A percentile compares a stretch with the other conserved stretches of the same genome.
Evolutionary conservation across 2,329 filamentous ascomycete genomes (phyloP).

Genomic region (Diaporthe velutina): DNA sequence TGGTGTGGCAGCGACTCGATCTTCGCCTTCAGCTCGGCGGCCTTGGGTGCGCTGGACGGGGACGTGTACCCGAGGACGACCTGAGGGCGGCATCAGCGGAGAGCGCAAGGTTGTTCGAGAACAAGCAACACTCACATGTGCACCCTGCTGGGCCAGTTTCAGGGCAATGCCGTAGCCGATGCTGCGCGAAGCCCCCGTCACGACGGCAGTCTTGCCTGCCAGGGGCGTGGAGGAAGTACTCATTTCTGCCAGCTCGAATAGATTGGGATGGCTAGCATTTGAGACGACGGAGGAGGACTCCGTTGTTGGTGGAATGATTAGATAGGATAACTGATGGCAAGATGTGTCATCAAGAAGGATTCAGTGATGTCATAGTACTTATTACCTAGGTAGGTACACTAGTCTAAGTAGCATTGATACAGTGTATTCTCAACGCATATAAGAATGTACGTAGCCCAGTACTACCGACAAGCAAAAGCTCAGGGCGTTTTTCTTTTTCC

Average conservation of each 20-base stretch:
- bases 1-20: slow-evolving; percentile 63
- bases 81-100: slow-evolving; percentile 36
- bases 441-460: too few relatives aligned
- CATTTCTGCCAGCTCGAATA: neutral
- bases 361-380: slow-evolving; percentile 20
- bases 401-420: neutral
- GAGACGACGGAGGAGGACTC: neutral
- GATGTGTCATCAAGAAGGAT: neutral
- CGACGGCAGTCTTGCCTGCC: slow-evolving; percentile 54
- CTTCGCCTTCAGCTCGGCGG: slow-evolving; percentile 70
- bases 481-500: too few relatives aligned
- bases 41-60: slow-evolving; percentile 70
- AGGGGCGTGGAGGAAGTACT: slow-evolving; percentile 37
- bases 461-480: too few relatives aligned
- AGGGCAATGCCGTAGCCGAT: slow-evolving; percentile 53
- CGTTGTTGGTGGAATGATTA: neutral
- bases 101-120: neutral
- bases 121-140: slow-evolving; percentile 40
- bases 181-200: slow-evolving; percentile 52
- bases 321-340: neutral
- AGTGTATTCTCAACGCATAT: neutral
- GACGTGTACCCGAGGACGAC: slow-evolving; percentile 73
- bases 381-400: too few relatives aligned
- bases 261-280: neutral
- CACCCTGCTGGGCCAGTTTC: slow-evolving; percentile 51